Base-by-base conservation (phyloP, 2,329 filamentous ascomycete genomes). In the Aspergillus puulaauensis region DNA sequence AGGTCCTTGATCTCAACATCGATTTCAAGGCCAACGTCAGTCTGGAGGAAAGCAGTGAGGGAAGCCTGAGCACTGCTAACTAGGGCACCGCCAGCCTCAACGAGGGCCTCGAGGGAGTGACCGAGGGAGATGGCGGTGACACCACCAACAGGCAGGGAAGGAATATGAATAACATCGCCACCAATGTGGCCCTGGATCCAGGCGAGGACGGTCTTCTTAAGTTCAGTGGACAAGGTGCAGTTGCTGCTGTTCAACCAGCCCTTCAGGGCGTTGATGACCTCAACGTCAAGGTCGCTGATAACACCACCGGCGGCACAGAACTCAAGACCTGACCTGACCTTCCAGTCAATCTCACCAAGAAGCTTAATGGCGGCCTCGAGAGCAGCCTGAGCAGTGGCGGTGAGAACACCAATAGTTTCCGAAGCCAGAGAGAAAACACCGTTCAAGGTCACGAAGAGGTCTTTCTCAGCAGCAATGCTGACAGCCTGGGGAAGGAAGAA, bases 241-340 rank as follows among this genome's bases (percentile, higher is more conserved):
- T 67, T 60, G 12, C 57, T 43, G 51, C 66, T 55, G 35, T 54
- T 45, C n/a, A 75, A 53, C 68, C 67, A 75, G 21, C 64, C 64
- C 54, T 68, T 61, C 44, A 75, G 65, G 41, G 68, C 57, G 46
- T 67, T 63, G 63, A 70, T 66, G 55, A 75, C 55, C n/a, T 74
- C 72, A 17, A 65, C 64, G 33, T 64, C 54, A 57, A 75, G 60
- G 54, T 70, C 66, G 49, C 52, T 53, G 39, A 68, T 56, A 12
- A 73, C 51, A 68, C 73, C 73, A 52, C 73, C 73, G 52, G 63
- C 66, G 44, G 72, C 72, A 54, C 68, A 70, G 46, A 73, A 66
- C 52, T 66, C 53, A 8, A 75, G 71, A 64, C 64, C 73, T 56
- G 70, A 65, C 63, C 65, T 66, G 61, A 75, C 52, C 19, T 68